Conservation (phyloP, 2,329 filamentous ascomycete genomes). For the Fusarium mexicanum region DNA sequence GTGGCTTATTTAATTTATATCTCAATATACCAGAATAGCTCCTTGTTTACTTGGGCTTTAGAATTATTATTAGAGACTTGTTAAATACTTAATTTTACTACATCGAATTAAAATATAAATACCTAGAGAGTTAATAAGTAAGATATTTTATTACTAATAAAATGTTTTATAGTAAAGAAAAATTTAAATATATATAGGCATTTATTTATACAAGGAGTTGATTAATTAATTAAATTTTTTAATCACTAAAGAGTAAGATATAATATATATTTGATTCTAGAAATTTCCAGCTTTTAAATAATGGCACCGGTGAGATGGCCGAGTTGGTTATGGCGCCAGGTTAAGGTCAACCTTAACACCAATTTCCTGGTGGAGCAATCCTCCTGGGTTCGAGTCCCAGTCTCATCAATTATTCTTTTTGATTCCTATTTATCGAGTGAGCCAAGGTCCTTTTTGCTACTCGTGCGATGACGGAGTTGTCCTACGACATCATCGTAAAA, state of each 20-base stretch:
- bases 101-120: no score
- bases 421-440: not conserved
- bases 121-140: not conserved
- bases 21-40: not conserved
- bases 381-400: slow-evolving; percentile 45
- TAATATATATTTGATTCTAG: accelerated
- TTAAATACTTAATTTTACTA: not conserved
- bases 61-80: no score
- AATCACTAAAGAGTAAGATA: no score
- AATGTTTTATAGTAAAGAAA: no score
- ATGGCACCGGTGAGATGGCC: slow-evolving; percentile 40
- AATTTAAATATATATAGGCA: not conserved
- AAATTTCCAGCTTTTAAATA: accelerated
- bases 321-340: slow-evolving; percentile 45
- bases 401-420: slow-evolving; percentile 36
- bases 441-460: not conserved
- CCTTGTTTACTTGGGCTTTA: not conserved
- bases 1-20: no score
- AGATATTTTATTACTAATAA: not conserved
- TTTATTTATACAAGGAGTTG: not conserved
- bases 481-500: slow-evolving; percentile 12
- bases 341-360: slow-evolving; percentile 43
- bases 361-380: slow-evolving; percentile 44
- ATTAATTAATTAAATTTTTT: not conserved
- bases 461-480: slow-evolving; percentile 19